phyloP scores from a whole-genome alignment of 148 eudicot species.

The Camellia sinensis region DNA sequence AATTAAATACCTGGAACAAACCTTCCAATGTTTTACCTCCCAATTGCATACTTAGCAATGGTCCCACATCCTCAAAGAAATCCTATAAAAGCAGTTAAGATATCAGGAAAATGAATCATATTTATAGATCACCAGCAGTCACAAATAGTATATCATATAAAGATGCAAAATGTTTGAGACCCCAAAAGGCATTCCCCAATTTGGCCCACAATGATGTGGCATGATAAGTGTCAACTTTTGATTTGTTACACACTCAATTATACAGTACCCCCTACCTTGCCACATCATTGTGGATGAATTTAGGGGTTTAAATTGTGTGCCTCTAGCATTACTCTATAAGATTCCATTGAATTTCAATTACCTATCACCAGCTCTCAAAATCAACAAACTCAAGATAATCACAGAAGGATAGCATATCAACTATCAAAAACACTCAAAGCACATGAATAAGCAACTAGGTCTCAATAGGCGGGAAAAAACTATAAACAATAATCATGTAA shows the following conservation, averaged over 20 bases:
- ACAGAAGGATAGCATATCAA: neutral
- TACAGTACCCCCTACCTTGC: no score
- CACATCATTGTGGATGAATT: no score
- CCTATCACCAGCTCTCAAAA: neutral
- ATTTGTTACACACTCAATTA: no score
- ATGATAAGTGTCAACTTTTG: no score
- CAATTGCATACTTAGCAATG: constrained; percentile 84
- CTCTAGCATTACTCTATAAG: no score
- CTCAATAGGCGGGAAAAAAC: neutral
- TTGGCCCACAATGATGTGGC: no score
- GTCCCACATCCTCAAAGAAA: constrained; percentile 91
- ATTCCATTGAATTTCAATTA: neutral
- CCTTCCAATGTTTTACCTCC: constrained; percentile 92
- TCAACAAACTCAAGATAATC: neutral
- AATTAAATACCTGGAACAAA: constrained; percentile 76
- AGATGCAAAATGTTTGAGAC: neutral
- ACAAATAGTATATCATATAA: neutral
- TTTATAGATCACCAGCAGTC: neutral
- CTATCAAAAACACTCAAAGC: neutral
- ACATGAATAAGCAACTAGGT: neutral
- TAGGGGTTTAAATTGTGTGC: no score
- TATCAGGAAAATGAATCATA: neutral
- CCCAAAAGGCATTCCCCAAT: no score
- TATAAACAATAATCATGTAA: neutral
- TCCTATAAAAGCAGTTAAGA: constrained; percentile 45